phyloP scores from a whole-genome alignment of 108 stramenopile genomes.

The Cyclotella atomus region DNA sequence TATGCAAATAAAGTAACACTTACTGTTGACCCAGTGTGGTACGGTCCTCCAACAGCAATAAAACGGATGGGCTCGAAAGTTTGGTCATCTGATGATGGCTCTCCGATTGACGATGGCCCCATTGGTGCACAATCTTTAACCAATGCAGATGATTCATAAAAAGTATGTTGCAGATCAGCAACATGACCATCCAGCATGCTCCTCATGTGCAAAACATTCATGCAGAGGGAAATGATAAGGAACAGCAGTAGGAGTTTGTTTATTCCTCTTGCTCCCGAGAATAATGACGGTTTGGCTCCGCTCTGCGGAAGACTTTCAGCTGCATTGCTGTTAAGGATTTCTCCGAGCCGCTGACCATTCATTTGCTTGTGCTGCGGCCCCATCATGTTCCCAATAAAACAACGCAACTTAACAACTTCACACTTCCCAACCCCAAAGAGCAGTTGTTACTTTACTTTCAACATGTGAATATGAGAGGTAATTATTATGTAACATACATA shows the following conservation, averaged over 20 bases:
- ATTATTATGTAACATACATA: no score
- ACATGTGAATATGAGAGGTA: no score
- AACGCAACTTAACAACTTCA: no score
- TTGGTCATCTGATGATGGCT: neutral
- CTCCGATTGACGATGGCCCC: neutral
- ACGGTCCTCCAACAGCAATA: conserved; percentile 23
- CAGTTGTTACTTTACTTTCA: no score
- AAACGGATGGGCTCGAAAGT: conserved; percentile 23
- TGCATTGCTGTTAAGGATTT: no score
- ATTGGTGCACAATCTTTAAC: neutral
- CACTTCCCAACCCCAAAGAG: no score
- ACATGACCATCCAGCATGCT: neutral
- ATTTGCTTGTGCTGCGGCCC: no score
- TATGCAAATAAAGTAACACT: no score
- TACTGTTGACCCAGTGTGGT: conserved; percentile 30
- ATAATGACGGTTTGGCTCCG: neutral
- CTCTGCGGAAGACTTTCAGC: no score
- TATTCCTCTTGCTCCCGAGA: neutral
- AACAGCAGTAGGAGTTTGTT: neutral
- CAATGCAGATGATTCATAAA: neutral
- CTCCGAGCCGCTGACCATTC: no score
- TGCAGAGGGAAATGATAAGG: neutral
- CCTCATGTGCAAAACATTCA: neutral
- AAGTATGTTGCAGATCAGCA: neutral
- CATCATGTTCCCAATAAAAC: no score